phyloP scores from a whole-genome alignment of 2,329 filamentous ascomycete species.

The Arachnopeziza araneosa region DNA sequence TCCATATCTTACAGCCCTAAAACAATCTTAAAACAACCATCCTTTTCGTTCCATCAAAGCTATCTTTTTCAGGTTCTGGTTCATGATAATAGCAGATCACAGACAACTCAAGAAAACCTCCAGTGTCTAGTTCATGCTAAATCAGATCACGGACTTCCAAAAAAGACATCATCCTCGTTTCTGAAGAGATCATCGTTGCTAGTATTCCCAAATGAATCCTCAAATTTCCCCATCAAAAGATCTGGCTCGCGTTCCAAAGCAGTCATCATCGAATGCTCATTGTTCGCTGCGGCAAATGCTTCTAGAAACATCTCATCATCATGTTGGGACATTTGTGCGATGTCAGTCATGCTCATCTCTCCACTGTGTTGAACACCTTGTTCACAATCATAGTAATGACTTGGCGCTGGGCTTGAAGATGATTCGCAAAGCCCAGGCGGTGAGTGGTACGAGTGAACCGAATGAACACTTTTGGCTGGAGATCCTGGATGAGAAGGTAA shows the following conservation, averaged over 20 bases:
- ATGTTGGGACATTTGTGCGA: constrained; percentile 26
- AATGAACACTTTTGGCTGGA: constrained; percentile 48
- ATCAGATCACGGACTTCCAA: constrained; percentile 27
- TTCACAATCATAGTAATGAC: constrained; percentile 28
- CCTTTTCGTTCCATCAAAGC: not conserved
- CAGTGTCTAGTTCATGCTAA: not conserved
- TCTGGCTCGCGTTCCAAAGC: constrained; percentile 27
- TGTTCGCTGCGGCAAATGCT: constrained; percentile 25
- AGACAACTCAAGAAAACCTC: not conserved
- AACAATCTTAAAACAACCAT: not conserved
- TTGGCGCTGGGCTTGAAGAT: constrained; percentile 46
- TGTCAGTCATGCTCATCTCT: constrained; percentile 12
- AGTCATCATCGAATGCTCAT: constrained; percentile 16
- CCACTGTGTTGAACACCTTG: constrained; percentile 15
- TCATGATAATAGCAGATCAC: not conserved
- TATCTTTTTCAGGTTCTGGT: not conserved
- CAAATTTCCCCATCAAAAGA: constrained; percentile 29
- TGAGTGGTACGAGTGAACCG: constrained; percentile 47
- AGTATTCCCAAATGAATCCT: constrained; percentile 21
- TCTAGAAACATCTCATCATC: constrained; percentile 33
- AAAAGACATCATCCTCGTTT: constrained; percentile 28
- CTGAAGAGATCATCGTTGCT: constrained; percentile 23
- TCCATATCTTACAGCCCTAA: not conserved
- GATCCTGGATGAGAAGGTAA: constrained; percentile 37
- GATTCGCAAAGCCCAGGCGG: constrained; percentile 57